These are phyloP conservation scores for Tricladium varicosporioides DNA, from an alignment of 2,329 filamentous ascomycete genomes.

Conservation along the genomic window DNA sequence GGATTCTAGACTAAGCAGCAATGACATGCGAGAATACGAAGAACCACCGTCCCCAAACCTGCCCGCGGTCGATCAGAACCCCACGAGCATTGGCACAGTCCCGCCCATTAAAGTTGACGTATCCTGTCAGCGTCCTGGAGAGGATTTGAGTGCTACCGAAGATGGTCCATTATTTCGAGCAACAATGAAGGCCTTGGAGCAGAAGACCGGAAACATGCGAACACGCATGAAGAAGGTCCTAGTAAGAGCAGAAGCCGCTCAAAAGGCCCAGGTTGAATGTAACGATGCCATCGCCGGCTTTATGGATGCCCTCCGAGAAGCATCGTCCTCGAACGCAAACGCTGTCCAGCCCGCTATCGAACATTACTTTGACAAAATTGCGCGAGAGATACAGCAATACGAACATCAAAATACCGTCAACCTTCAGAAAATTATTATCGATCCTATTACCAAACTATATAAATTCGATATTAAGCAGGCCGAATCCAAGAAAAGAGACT, in stretches of 20 bases:
- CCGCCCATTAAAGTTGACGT: conserved; percentile 73
- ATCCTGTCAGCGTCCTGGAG: conserved; percentile 78
- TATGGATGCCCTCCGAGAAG: conserved; percentile 82
- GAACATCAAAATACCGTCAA: conserved; percentile 82
- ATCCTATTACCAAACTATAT: conserved; percentile 88
- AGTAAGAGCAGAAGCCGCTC: conserved; percentile 87
- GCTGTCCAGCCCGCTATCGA: conserved; percentile 96
- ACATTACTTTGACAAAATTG: conserved; percentile 97
- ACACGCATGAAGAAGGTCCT: conserved; percentile 93
- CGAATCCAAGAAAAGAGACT: conserved; percentile 94
- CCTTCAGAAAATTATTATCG: conserved; percentile 90
- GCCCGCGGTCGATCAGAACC: conserved; percentile 31
- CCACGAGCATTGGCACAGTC: too few relatives aligned
- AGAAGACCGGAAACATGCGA: conserved; percentile 94
- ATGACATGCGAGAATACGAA: conserved; percentile 54
- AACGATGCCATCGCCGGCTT: conserved; percentile 84
- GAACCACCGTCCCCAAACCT: conserved; percentile 55
- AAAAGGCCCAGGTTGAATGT: conserved; percentile 74
- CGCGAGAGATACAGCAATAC: conserved; percentile 82
- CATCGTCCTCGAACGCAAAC: conserved; percentile 86
- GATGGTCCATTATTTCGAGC: conserved; percentile 95
- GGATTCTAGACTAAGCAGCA: conserved; percentile 75
- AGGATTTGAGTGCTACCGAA: conserved; percentile 81
- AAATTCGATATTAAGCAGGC: conserved; percentile 97
- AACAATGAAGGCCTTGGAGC: conserved; percentile 93